Evolutionary conservation across 805 yeast species (phyloP), one percentile per base, ranked within the genome.

Genomic region (Wickerhamomyces chaumierensis): DNA sequence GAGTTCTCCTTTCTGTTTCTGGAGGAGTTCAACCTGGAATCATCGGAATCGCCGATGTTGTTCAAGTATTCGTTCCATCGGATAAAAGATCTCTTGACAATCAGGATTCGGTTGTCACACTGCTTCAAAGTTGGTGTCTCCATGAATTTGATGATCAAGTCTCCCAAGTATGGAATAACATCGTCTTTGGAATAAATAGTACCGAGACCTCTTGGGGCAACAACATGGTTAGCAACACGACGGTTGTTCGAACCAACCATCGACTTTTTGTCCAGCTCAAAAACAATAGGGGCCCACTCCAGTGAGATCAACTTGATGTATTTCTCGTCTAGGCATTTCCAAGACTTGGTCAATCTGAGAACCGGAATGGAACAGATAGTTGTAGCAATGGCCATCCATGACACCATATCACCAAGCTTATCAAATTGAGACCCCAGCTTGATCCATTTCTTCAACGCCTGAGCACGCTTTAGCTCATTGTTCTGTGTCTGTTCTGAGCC

Each of bases 281-380:
- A 85, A 8, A 85, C 79, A 18, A 90, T 94, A 2, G 94, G 95
- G 0, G 92, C 84, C 96, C 96, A 90, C 48, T 83, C 94, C 37
- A 77, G 75, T 34, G 78, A 72, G 21, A 86, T 73, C 3, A 74
- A 62, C 39, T 73, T 76, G 38, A 83, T 57, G 35, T 72, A 65
- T 21, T 71, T 71, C 17, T 71, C 68, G 13, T 81, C 71, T 4
- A 87, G 83, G 36, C 66, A 63, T 7, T 78, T 63, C 97, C 97
- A 90, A 2, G 88, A 70, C 39, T 72, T 69, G 20, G 71, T 62
- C 35, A 90, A 63, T 46, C 97, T 70, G 41, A 90, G 62, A 2
- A 90, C 67, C 0, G 96, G 94, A 39, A 81, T 74, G 0, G 94
- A 82, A 50, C 95, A 80, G 2, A 88, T 68, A 2, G 81, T 69